Evolutionary conservation across 108 stramenopile genomes (phyloP), one percentile per base, ranked within the genome.

Genomic region (Nitzschia palea): DNA sequence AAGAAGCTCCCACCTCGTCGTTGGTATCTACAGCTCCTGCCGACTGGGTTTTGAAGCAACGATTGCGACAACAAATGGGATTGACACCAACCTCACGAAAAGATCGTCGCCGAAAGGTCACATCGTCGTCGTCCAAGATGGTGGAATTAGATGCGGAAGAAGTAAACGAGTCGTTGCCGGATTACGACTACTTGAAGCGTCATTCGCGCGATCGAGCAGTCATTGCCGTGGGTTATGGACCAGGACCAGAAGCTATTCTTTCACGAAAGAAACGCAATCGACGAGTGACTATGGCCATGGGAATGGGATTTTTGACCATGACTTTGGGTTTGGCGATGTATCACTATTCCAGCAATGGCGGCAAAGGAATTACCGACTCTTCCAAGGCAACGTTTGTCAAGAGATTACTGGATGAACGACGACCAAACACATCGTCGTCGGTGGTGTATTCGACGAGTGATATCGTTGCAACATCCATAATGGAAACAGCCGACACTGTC

Each of bases 21-120:
- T 47, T 89, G 31, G 62, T 70, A 26, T 68, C 88, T 0, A 35
- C 63, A 1, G 60, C 62, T 31, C 80, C 83, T 34, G 79, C 88
- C 6, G 91, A 89, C 56, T 87, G 86, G 86, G 83, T 86, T 4
- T 27, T 86, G 9, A 68, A 82, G 34, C 88, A 88, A 64, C 77
- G 78, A 54, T 15, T 76, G 44, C 80, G 74, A 6, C 81, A 78
- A 53, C 68, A 81, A 28, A 43, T 65, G 48, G 83, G 85, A 17
- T 53, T 69, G 14, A 78, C 74, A 57, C 66, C 77, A 63, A 76
- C 74, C 43, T 59, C 84, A 67, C 68, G 82, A 12, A 86, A 81
- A 42, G 73, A 82, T 71, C 70, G 84, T 17, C 76, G 80, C 17
- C 35, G 35, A 55, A 68, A 63, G 27, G 35, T 14, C 18, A 37